Evolutionary conservation across 78 protist species (phyloP).

Genomic region (Tieghemostelium lacteum): DNA sequence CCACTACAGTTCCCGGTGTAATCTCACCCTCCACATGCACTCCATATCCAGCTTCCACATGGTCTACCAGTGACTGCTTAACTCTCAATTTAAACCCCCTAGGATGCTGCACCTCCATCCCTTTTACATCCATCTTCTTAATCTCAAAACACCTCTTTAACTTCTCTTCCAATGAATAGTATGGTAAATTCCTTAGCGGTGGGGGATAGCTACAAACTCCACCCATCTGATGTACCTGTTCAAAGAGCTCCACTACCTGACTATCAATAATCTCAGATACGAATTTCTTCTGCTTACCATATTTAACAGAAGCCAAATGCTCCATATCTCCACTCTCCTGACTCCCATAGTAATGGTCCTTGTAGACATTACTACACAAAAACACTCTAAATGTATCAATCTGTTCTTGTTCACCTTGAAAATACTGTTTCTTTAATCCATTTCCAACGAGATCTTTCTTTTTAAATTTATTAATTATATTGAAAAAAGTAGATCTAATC

Average conservation of each 20-base stretch:
- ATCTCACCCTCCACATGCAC: slow-evolving; percentile 30
- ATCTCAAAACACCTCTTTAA: slow-evolving; percentile 36
- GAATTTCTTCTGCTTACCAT: neutral
- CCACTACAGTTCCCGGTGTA: slow-evolving; percentile 66
- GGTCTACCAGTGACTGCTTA: slow-evolving; percentile 13
- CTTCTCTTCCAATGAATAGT: slow-evolving; percentile 28
- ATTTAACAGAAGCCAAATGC: neutral
- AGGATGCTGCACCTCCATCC: slow-evolving; percentile 45
- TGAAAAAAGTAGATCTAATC: neutral
- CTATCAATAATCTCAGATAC: neutral
- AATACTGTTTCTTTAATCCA: neutral
- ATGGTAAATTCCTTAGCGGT: slow-evolving; percentile 36
- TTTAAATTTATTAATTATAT: no score
- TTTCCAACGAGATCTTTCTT: neutral
- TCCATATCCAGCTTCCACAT: slow-evolving; percentile 71
- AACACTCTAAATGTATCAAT: slow-evolving; percentile 53
- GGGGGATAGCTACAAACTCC: slow-evolving; percentile 54
- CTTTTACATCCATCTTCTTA: slow-evolving; percentile 5
- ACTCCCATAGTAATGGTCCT: neutral
- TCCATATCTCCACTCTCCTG: neutral
- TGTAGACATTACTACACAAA: slow-evolving; percentile 11
- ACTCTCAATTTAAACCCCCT: slow-evolving; percentile 30
- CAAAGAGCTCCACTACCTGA: slow-evolving; percentile 18
- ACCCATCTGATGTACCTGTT: slow-evolving; percentile 11
- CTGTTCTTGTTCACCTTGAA: slow-evolving; percentile 49